Evolutionary conservation across 2,329 filamentous ascomycete species (phyloP).

Genomic region (Orbilia oligospora): DNA sequence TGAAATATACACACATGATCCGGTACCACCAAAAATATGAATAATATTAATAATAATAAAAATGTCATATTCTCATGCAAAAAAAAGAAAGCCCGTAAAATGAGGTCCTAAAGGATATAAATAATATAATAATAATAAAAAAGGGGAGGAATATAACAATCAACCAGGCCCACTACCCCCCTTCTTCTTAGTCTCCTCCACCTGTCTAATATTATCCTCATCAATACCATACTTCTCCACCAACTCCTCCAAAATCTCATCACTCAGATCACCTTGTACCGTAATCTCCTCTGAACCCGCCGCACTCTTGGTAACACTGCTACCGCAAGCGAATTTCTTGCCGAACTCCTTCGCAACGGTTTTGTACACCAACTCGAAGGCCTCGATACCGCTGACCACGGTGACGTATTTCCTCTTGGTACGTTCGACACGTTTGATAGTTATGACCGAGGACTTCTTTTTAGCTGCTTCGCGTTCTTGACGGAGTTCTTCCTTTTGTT

Average conservation of each 20-base stretch:
- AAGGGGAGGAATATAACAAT: not conserved
- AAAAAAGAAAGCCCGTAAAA: not conserved
- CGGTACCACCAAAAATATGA: not conserved
- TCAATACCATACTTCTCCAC: conserved; percentile 91
- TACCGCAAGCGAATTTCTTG: conserved; percentile 98
- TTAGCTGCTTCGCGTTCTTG: conserved; percentile 89
- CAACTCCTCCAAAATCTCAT: conserved; percentile 93
- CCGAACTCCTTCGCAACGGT: conserved; percentile 97
- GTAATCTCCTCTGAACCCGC: conserved; percentile 91
- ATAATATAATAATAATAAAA: not conserved
- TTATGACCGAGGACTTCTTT: conserved; percentile 84
- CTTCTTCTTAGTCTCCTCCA: conserved; percentile 98
- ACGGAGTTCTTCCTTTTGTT: conserved; percentile 95
- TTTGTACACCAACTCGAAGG: conserved; percentile 92
- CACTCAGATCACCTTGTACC: conserved; percentile 95
- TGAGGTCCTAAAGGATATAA: not conserved
- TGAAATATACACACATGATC: not conserved
- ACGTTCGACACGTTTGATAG: conserved; percentile 96
- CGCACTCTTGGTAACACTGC: conserved; percentile 88
- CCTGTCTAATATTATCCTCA: conserved; percentile 92
- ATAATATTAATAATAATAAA: too few species aligned
- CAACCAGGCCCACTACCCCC: conserved; percentile 66
- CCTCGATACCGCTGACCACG: conserved; percentile 88
- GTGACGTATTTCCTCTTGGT: conserved; percentile 99
- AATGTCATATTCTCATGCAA: conserved; percentile 3